These are phyloP conservation scores for Microbotryomycetes sp. DNA, from an alignment of 1,284 basidiomycete species.

Conservation along the genomic window DNA sequence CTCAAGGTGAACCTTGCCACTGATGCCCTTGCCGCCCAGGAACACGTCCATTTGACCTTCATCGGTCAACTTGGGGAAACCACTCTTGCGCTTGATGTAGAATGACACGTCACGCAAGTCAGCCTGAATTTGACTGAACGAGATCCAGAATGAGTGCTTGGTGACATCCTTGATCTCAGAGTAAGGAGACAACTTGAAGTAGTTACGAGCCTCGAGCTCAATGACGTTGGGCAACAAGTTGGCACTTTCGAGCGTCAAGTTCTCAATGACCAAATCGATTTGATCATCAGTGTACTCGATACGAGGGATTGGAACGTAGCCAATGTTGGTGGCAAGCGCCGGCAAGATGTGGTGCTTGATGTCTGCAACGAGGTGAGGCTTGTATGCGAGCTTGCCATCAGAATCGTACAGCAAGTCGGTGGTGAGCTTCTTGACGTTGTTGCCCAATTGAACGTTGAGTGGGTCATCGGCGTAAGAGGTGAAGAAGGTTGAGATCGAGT, in stretches of 20 bases:
- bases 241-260: slow-evolving; percentile 76
- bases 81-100: slow-evolving; percentile 49
- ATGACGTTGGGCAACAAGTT: slow-evolving; percentile 73
- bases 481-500: slow-evolving; percentile 67
- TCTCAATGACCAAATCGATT: slow-evolving; percentile 87
- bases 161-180: slow-evolving; percentile 46
- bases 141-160: slow-evolving; percentile 46
- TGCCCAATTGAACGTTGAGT: slow-evolving; percentile 55
- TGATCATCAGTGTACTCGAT: slow-evolving; percentile 83
- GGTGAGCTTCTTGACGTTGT: slow-evolving; percentile 53
- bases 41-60: slow-evolving; percentile 87
- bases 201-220: slow-evolving; percentile 73
- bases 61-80: slow-evolving; percentile 74
- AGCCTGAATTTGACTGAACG: slow-evolving; percentile 80
- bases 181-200: slow-evolving; percentile 75
- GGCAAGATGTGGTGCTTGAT: slow-evolving; percentile 77
- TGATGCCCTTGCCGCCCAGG: slow-evolving; percentile 62
- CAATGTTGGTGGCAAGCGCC: slow-evolving; percentile 64
- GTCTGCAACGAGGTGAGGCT: slow-evolving; percentile 55
- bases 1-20: slow-evolving; percentile 50
- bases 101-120: slow-evolving; percentile 89
- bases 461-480: slow-evolving; percentile 76
- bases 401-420: slow-evolving; percentile 68
- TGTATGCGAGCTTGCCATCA: slow-evolving; percentile 82
- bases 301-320: slow-evolving; percentile 83